Evolutionary conservation across 441 rosid genomes (phyloP).

Genomic region (Raphanus hybrid): DNA sequence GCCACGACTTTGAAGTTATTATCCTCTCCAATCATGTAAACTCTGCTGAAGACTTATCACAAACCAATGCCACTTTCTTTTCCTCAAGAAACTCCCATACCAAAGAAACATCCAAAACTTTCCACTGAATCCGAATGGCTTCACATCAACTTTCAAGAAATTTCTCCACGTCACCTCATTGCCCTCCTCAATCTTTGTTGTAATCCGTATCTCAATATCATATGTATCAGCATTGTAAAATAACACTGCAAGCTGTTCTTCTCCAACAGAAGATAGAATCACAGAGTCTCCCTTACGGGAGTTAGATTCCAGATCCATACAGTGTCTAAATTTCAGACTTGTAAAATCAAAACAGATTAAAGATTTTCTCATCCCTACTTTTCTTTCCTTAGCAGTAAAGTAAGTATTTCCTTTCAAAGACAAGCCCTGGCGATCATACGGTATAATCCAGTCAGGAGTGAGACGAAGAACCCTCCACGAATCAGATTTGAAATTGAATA

Average conservation of each 20-base stretch:
- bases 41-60: not conserved
- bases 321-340: not conserved
- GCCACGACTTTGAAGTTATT: not conserved
- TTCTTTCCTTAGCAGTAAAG: not conserved
- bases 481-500: not conserved
- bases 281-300: not conserved
- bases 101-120: not conserved
- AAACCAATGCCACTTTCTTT: not conserved
- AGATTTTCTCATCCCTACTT: not conserved
- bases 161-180: not conserved
- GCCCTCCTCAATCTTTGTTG: not conserved
- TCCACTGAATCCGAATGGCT: not conserved
- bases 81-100: not conserved
- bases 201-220: not conserved
- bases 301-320: not conserved
- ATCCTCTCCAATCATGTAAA: not conserved
- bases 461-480: not conserved
- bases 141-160: not conserved
- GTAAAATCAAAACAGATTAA: conserved; percentile 2
- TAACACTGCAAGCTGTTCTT: conserved; percentile 4
- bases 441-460: not conserved
- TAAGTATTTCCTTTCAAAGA: not conserved
- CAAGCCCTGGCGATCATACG: not conserved
- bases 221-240: not conserved
- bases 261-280: conserved; percentile 4